Evolutionary conservation across 2,329 filamentous ascomycete genomes (phyloP).

Genomic region (Aureobasidium leucospermi): DNA sequence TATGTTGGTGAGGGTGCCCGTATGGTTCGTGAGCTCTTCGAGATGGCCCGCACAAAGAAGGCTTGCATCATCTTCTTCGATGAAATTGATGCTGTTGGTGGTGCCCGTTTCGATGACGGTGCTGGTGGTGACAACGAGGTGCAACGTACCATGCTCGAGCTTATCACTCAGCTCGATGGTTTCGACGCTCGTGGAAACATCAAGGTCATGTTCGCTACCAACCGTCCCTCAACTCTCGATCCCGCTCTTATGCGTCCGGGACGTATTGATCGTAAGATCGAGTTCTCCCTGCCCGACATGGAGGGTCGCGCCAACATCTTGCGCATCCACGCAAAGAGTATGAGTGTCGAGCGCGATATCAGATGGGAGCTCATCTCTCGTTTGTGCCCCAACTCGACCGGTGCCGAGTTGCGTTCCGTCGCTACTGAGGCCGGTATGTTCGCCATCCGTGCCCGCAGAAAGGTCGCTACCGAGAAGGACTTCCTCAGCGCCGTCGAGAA

Average conservation of each 20-base stretch:
- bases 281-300: conserved; percentile 94
- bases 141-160: conserved; percentile 93
- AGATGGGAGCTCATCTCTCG: conserved; percentile 98
- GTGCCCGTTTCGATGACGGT: conserved; percentile 92
- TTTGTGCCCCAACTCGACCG: conserved; percentile 93
- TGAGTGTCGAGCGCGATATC: conserved; percentile 98
- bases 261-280: conserved; percentile 97
- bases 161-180: conserved; percentile 93
- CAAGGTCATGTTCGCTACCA: conserved; percentile 99
- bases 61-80: conserved; percentile 99
- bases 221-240: conserved; percentile 89
- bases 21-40: conserved; percentile 97
- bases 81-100: conserved; percentile 93
- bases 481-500: conserved; percentile 97
- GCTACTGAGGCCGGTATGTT: conserved; percentile 99
- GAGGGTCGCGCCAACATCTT: conserved; percentile 97
- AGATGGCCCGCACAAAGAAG: conserved; percentile 99
- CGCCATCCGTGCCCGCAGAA: conserved; percentile 85
- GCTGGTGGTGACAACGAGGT: conserved; percentile 97
- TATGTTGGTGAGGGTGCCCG: conserved; percentile 97
- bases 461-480: conserved; percentile 98
- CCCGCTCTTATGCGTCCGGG: conserved; percentile 96
- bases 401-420: conserved; percentile 90
- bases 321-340: conserved; percentile 97
- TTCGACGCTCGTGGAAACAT: conserved; percentile 97